These are phyloP conservation scores for Neoascochyta sp. DNA, from an alignment of 2,329 filamentous ascomycete species.

Conservation along the genomic window DNA sequence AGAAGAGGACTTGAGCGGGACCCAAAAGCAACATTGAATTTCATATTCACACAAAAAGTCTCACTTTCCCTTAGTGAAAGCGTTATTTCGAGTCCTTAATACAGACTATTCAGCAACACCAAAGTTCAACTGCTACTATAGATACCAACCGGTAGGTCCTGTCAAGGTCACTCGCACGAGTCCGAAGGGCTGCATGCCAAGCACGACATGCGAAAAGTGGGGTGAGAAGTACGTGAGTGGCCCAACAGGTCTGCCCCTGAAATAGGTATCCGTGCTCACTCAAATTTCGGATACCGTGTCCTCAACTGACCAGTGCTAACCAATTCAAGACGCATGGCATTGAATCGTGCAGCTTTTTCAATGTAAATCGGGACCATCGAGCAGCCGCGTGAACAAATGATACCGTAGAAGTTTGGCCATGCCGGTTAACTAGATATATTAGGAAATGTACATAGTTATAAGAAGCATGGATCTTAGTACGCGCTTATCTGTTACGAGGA, in stretches of 20 bases:
- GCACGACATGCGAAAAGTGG: conserved; percentile 5
- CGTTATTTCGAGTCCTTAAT: conserved; percentile 3
- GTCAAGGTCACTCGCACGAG: conserved; percentile 4
- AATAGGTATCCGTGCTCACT: conserved; percentile 6
- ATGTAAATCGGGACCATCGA: conserved; percentile 2
- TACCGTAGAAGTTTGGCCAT: conserved; percentile 5
- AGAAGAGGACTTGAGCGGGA: conserved; percentile 4
- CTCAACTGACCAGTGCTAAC: conserved; percentile 2
- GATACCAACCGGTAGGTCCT: conserved; percentile 4
- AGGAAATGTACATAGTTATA: conserved; percentile 5
- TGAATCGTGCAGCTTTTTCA: conserved; percentile 1
- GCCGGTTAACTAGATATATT: conserved; percentile 4
- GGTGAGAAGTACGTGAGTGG: conserved; percentile 5
- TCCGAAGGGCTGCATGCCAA: conserved; percentile 5
- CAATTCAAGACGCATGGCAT: conserved; percentile 3
- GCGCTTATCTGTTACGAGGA: conserved; percentile 7
- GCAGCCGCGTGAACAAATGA: conserved; percentile 6
- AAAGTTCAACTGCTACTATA: conserved; percentile 6
- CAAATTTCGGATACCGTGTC: conserved; percentile 4
- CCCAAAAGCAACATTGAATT: conserved; percentile 4
- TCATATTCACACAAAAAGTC: conserved; percentile 3
- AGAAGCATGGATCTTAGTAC: conserved; percentile 4
- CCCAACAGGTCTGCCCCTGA: conserved; percentile 4
- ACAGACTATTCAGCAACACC: conserved; percentile 4
- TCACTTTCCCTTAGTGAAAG: conserved; percentile 1